Percentiles rank a stretch among this genome's conserved stretches.
Conservation (phyloP, 1,139 yeast genomes). For the Kodamaea suecica region DNA sequence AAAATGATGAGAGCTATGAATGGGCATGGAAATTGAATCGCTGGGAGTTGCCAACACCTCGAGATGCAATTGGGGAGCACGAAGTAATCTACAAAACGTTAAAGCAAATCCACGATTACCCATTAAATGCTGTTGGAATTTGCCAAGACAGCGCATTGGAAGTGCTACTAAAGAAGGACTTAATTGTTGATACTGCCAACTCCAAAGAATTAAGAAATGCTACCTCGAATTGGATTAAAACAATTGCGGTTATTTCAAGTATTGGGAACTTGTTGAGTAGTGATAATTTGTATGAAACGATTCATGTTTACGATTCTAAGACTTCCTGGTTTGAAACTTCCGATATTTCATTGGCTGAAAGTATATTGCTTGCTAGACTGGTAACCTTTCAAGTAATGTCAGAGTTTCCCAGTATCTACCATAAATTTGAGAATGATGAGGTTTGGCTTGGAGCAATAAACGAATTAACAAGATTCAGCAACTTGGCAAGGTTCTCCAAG, state of each 20-base stretch:
- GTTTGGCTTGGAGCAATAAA: conserved; percentile 28
- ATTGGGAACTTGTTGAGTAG: conserved; percentile 19
- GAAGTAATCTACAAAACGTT: conserved; percentile 47
- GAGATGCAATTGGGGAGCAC: conserved; percentile 29
- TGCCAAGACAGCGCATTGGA: conserved; percentile 21
- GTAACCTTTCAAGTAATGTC: conserved; percentile 29
- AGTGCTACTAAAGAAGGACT: conserved; percentile 16
- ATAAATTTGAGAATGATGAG: conserved; percentile 2
- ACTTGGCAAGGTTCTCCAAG: conserved; percentile 30
- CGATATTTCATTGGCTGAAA: conserved; percentile 38
- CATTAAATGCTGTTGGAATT: conserved; percentile 13
- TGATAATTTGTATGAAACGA: conserved; percentile 6
- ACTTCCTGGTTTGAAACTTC: conserved; percentile 39
- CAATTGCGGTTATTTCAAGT: conserved; percentile 33
- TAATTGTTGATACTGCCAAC: conserved; percentile 1
- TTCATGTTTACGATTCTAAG: conserved; percentile 8
- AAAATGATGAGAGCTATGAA: conserved; percentile 23
- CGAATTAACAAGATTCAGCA: conserved; percentile 43
- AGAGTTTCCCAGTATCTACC: conserved; percentile 5
- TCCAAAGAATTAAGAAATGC: conserved; percentile 17
- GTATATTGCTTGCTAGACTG: conserved; percentile 40
- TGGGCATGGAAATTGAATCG: conserved; percentile 70
- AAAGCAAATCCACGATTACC: conserved; percentile 38
- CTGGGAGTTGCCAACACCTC: conserved; percentile 62
- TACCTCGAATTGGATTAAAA: conserved; percentile 29